Evolutionary conservation across 345 rosid genomes (phyloP).

Genomic region (Arabidopsis suecica): DNA sequence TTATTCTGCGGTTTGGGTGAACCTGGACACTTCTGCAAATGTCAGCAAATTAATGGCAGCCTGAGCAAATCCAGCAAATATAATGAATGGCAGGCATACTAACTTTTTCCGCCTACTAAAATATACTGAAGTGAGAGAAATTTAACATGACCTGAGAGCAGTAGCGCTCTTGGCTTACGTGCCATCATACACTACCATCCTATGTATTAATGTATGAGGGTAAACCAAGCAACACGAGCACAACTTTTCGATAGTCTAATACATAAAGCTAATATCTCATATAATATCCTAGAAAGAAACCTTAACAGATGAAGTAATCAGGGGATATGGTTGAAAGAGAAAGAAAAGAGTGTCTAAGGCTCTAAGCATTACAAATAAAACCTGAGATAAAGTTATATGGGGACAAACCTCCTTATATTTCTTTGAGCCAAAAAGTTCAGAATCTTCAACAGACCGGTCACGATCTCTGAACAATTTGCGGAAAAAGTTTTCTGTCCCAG

Average conservation of each 20-base stretch:
- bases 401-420: constrained; percentile 73
- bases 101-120: constrained; percentile 21
- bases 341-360: neutral
- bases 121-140: constrained; percentile 6
- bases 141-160: constrained; percentile 3
- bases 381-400: constrained; percentile 20
- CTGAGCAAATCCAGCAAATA: constrained; percentile 29
- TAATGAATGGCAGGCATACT: constrained; percentile 4
- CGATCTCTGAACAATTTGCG: constrained; percentile 95
- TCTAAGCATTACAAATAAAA: constrained; percentile 19
- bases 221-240: neutral
- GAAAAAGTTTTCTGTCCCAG: constrained; percentile 92
- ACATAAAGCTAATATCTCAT: neutral
- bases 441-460: constrained; percentile 88
- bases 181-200: neutral
- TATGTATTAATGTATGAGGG: neutral
- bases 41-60: constrained; percentile 7
- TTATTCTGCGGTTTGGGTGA: constrained; percentile 81
- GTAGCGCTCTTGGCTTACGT: neutral
- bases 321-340: constrained; percentile 11
- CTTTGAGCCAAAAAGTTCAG: constrained; percentile 76
- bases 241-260: neutral
- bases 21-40: constrained; percentile 73
- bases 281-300: constrained; percentile 12
- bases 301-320: neutral